Percentiles rank a stretch among this genome's conserved stretches.
Conservation (phyloP, 768 basidiomycete genomes). For the Macrolepiota albuminosa region DNA sequence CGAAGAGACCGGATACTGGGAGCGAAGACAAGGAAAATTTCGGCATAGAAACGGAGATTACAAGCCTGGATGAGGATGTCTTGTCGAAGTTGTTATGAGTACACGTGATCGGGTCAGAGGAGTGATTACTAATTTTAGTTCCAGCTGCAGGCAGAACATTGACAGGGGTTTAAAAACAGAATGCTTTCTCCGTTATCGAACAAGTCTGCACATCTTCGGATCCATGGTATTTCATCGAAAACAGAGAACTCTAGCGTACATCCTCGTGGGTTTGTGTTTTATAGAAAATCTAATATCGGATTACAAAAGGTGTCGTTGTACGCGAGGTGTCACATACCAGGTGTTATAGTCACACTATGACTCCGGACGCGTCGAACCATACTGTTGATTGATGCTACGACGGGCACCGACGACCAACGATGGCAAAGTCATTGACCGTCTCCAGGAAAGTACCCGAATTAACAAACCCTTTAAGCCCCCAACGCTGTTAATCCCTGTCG, state of each 20-base stretch:
- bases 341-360: constrained; percentile 13
- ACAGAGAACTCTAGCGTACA: no score
- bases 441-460: constrained; percentile 67
- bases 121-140: no score
- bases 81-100: no score
- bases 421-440: constrained; percentile 61
- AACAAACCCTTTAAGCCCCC: constrained; percentile 83
- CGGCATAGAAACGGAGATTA: constrained; percentile 45
- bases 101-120: no score
- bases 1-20: constrained; percentile 82
- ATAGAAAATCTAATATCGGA: no score
- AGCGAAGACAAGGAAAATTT: constrained; percentile 48
- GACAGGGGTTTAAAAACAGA: no score
- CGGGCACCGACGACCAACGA: constrained; percentile 66
- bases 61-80: background rate
- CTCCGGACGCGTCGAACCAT: background rate
- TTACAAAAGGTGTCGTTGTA: background rate
- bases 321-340: constrained; percentile 16
- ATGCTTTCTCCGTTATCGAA: no score
- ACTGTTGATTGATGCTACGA: constrained; percentile 48
- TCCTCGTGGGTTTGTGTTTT: no score
- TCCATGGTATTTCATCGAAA: no score
- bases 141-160: no score
- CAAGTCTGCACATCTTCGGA: no score
- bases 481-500: constrained; percentile 35